Conservation (phyloP, 306 rosid genomes). For the Aeschynomene evenia region DNA sequence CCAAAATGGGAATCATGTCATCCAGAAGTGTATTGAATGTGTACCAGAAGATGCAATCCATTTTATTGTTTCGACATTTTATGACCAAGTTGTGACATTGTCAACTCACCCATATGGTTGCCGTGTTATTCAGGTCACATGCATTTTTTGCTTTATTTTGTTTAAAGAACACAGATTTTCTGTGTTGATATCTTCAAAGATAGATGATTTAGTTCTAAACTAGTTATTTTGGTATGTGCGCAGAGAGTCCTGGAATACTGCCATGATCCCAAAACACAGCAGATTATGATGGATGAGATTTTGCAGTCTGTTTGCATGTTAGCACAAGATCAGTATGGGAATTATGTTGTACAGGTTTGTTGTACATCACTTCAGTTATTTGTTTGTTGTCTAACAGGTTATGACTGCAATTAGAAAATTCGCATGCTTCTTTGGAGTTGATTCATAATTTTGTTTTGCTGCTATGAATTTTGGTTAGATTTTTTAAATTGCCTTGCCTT, state of each 20-base stretch:
- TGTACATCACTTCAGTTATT: constrained; percentile 26
- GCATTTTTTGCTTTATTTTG: constrained; percentile 6
- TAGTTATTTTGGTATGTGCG: constrained; percentile 32
- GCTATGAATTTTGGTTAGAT: background rate
- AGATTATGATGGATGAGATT: constrained; percentile 94
- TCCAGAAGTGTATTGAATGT: constrained; percentile 96
- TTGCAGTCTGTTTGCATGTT: constrained; percentile 89
- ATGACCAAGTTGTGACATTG: constrained; percentile 82
- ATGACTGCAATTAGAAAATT: background rate
- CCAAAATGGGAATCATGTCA: constrained; percentile 96
- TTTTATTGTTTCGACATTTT: constrained; percentile 83
- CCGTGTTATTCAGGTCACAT: constrained; percentile 85
- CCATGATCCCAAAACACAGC: constrained; percentile 70
- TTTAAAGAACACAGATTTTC: background rate
- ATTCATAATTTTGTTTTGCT: background rate
- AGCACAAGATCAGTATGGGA: constrained; percentile 96
- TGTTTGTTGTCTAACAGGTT: background rate
- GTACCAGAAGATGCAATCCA: constrained; percentile 81
- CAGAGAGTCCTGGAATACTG: constrained; percentile 97
- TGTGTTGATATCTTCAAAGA: background rate
- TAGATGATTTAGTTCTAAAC: constrained; percentile 15
- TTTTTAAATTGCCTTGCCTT: background rate
- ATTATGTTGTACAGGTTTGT: constrained; percentile 94
- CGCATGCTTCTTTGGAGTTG: background rate
- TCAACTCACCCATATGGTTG: constrained; percentile 98